Percentiles rank a stretch among this genome's conserved stretches.
Evolutionary conservation across 331 rosid species (phyloP).

Genomic region (Arachis monticola): DNA sequence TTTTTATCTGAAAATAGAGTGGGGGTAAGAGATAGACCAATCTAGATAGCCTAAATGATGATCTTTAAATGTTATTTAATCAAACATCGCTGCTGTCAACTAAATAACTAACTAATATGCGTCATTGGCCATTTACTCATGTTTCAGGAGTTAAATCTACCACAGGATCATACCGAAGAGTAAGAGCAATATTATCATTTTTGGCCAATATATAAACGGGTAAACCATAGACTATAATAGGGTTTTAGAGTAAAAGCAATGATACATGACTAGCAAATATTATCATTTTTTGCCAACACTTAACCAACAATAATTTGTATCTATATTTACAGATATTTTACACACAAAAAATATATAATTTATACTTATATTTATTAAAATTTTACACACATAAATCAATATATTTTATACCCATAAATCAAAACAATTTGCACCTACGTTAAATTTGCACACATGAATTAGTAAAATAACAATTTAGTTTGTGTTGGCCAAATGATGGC

Average conservation of each 20-base stretch:
- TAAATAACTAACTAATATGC: background rate
- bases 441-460: too few species aligned
- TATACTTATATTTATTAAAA: too few species aligned
- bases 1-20: background rate
- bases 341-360: too few species aligned
- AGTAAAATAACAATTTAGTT: too few species aligned
- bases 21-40: background rate
- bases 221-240: background rate
- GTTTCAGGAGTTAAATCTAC: background rate
- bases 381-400: too few species aligned
- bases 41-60: background rate
- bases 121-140: background rate
- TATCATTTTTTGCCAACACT: too few species aligned
- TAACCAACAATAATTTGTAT: too few species aligned
- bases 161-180: background rate
- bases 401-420: too few species aligned
- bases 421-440: too few species aligned
- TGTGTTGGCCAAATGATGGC: too few species aligned
- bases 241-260: background rate
- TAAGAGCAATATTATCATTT: background rate
- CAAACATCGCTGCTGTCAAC: conserved; percentile 5
- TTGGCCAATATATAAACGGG: background rate
- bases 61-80: background rate
- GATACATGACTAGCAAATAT: too few species aligned
- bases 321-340: too few species aligned